These are phyloP conservation scores for Adenanthera pavonina DNA, from an alignment of 306 rosid genomes.

Conservation along the genomic window DNA sequence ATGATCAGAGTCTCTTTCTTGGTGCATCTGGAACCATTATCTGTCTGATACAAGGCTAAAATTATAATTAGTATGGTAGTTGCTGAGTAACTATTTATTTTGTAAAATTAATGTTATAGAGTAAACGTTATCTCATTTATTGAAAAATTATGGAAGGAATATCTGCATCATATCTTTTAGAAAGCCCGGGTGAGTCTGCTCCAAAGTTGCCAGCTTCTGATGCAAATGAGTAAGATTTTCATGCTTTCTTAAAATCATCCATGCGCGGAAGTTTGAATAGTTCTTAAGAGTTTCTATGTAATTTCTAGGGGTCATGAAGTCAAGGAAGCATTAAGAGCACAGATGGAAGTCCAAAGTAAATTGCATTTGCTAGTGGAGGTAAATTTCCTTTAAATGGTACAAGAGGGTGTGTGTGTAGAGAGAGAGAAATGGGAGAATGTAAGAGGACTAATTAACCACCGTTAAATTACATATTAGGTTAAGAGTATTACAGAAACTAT, in stretches of 20 bases:
- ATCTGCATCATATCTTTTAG: conserved; percentile 7
- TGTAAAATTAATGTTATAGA: not conserved
- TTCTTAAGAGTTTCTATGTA: not conserved
- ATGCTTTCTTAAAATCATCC: not conserved
- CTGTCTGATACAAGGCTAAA: not conserved
- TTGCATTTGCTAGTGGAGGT: conserved; percentile 14
- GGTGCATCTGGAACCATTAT: not conserved
- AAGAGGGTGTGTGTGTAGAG: not conserved
- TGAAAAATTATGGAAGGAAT: conserved; percentile 15
- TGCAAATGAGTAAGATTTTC: conserved; percentile 15
- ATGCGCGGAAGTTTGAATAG: not conserved
- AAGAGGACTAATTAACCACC: too few species aligned
- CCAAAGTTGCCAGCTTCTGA: conserved; percentile 10
- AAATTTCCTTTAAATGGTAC: not conserved
- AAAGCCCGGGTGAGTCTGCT: conserved; percentile 9
- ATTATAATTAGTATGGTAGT: not conserved
- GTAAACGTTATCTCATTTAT: not conserved
- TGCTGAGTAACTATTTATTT: not conserved
- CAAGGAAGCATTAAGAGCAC: conserved; percentile 19
- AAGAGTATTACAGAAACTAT: not conserved
- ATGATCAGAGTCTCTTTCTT: not conserved
- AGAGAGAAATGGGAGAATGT: too few species aligned
- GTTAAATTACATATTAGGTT: not conserved
- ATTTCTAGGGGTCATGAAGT: conserved; percentile 10
- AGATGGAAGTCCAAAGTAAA: conserved; percentile 22